Evolutionary conservation across 345 rosid species (phyloP).

Genomic region (Crucihimalaya himalaica): DNA sequence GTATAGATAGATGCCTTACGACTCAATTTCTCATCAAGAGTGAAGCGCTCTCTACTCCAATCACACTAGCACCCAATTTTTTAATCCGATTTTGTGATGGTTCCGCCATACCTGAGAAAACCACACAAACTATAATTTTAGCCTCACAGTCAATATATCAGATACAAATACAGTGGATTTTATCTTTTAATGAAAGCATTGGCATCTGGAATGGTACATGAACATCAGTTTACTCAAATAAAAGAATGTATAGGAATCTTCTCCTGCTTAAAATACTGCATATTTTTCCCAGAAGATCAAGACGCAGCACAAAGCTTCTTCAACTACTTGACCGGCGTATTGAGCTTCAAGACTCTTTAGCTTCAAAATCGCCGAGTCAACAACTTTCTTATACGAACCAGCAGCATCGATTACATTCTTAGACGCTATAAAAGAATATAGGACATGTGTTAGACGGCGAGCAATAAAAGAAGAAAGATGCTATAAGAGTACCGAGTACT

Average conservation of each 20-base stretch:
- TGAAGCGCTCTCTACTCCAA: conserved; percentile 91
- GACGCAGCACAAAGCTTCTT: too few species aligned
- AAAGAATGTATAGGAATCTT: conserved; percentile 1
- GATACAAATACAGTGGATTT: conserved; percentile 16
- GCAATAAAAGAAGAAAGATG: too few species aligned
- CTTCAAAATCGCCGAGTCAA: too few species aligned
- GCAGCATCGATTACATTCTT: too few species aligned
- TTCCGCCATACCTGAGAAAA: conserved; percentile 84
- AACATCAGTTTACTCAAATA: not conserved
- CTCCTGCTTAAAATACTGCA: conserved; percentile 9
- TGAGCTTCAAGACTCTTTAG: too few species aligned
- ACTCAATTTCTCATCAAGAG: conserved; percentile 96
- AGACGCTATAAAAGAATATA: too few species aligned
- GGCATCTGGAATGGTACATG: conserved; percentile 16
- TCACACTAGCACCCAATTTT: conserved; percentile 98
- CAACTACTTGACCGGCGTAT: too few species aligned
- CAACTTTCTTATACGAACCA: too few species aligned
- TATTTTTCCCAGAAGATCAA: not conserved
- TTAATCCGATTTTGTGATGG: conserved; percentile 91
- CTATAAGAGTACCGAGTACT: too few species aligned
- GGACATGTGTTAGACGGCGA: too few species aligned
- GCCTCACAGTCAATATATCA: conserved; percentile 18
- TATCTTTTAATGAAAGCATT: not conserved
- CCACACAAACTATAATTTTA: conserved; percentile 25
- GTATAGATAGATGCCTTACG: conserved; percentile 79